Evolutionary conservation across 1,284 basidiomycete species (phyloP).

Genomic region (Leccinum angustisporum): DNA sequence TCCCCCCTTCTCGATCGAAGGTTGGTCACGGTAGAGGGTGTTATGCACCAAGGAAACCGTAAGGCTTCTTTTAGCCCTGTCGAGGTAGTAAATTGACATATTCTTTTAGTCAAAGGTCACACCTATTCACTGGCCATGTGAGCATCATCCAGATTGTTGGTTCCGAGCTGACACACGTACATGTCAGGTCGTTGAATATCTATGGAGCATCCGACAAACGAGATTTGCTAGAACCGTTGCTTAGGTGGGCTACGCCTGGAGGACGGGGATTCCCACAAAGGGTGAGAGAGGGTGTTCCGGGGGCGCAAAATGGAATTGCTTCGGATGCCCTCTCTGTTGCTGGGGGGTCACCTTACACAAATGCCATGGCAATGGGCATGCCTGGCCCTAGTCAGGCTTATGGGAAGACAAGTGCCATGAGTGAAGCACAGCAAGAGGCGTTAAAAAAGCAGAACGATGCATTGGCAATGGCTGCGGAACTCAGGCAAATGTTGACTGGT

Average conservation of each 20-base stretch:
- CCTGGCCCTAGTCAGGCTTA: constrained; percentile 21
- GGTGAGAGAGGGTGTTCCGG: constrained; percentile 22
- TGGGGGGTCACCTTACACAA: constrained; percentile 7
- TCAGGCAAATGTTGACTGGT: constrained; percentile 60
- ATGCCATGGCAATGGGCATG: constrained; percentile 21
- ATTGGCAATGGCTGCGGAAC: constrained; percentile 59
- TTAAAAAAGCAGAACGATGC: constrained; percentile 53
- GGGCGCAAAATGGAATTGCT: neutral
- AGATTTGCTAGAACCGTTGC: constrained; percentile 57
- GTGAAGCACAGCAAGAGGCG: constrained; percentile 41
- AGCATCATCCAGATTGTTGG: constrained; percentile 17
- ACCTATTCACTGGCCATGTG: constrained; percentile 63
- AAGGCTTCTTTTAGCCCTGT: constrained; percentile 23
- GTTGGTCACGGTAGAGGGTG: constrained; percentile 70
- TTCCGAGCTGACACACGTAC: constrained; percentile 4
- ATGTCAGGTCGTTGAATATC: constrained; percentile 64
- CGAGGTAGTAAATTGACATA: constrained; percentile 3
- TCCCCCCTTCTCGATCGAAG: constrained; percentile 69
- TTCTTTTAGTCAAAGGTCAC: constrained; percentile 41
- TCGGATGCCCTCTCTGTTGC: neutral
- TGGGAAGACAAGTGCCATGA: constrained; percentile 29
- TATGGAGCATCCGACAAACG: constrained; percentile 66
- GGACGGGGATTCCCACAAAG: constrained; percentile 52
- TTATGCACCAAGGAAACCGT: constrained; percentile 75
- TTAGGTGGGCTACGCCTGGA: constrained; percentile 74